Conservation (phyloP, 2,329 filamentous ascomycete species). For the Cadophora gregata region DNA sequence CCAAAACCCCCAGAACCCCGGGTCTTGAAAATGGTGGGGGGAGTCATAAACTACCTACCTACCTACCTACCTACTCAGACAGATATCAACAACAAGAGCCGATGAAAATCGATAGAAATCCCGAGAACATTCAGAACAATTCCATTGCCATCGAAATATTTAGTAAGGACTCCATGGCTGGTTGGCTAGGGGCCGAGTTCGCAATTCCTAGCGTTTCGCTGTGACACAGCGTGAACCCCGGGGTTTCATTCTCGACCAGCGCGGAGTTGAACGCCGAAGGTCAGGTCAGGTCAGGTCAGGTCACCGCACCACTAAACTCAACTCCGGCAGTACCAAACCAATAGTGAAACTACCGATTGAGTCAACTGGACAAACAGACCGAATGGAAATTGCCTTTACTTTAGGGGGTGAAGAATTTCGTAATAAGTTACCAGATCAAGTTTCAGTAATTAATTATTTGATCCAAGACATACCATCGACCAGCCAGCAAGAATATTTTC, state of each 20-base stretch:
- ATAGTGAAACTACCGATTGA: background rate
- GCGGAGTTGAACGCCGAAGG: background rate
- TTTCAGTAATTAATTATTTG: too few relatives aligned
- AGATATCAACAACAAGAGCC: too few relatives aligned
- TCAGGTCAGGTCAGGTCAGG: too few relatives aligned
- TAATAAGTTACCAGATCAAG: background rate
- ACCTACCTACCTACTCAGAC: background rate
- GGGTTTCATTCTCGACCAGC: background rate
- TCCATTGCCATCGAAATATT: background rate
- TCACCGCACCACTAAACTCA: background rate
- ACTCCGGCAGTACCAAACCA: background rate
- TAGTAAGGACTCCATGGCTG: background rate
- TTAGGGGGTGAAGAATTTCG: background rate
- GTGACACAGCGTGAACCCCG: too few relatives aligned
- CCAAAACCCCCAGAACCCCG: too few relatives aligned
- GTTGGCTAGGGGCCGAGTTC: background rate
- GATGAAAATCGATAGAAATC: background rate
- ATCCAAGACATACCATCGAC: too few relatives aligned
- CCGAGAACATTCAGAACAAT: background rate
- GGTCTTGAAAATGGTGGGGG: background rate
- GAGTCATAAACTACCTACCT: too few relatives aligned
- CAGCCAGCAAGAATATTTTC: background rate
- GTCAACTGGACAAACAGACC: background rate
- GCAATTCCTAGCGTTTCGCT: too few relatives aligned
- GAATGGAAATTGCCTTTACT: too few relatives aligned